Evolutionary conservation across 306 rosid species (phyloP), one percentile per base, ranked within the genome.

Genomic region (Parietaria judaica): DNA sequence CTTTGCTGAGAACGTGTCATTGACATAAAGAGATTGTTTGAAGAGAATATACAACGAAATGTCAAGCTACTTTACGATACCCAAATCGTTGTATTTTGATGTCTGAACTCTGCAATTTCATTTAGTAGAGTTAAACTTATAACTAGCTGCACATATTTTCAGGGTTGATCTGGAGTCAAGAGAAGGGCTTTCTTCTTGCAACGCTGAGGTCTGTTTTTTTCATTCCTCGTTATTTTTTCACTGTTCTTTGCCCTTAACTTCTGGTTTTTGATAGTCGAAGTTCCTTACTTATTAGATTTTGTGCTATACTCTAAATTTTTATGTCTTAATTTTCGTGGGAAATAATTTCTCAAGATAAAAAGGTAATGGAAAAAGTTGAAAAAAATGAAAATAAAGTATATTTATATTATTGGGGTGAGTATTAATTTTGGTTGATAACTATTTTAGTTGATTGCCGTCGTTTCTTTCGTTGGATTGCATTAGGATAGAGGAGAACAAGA

Each of bases 401-500:
- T 8, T 41, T 5, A 41, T 3, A 41, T 41, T 41, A 41, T 41
- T 5, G 0, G 7, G 45, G 45, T 41, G 45, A 41, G 45, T 5
- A 41, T 5, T 41, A 41, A 8, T 41, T 8, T 5, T 41, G 45
- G 45, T 41, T 41, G 45, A 41, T 41, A 41, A 41, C 9, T 41
- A 41, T 41, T 41, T 41, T 5, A 41, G 45, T 41, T 41, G 45
- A 41, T 66, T 59, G 23, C 78, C 52, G 34, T 79, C 52, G 34
- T 53, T 17, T 53, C 10, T 61, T 73, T 55, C 69, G 55, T 48
- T 51, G 54, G 51, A 55, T 70, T 80, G 86, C 75, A 71, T 73
- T 79, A 72, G 84, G 83, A 76, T 76, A 70, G 74, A 75, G 84
- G 78, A 65, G 83, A 68, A 66, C 68, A 31, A 65, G 66, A 58